Conservation (phyloP, 2,329 filamentous ascomycete species). For the Lasiodiplodia sp. region DNA sequence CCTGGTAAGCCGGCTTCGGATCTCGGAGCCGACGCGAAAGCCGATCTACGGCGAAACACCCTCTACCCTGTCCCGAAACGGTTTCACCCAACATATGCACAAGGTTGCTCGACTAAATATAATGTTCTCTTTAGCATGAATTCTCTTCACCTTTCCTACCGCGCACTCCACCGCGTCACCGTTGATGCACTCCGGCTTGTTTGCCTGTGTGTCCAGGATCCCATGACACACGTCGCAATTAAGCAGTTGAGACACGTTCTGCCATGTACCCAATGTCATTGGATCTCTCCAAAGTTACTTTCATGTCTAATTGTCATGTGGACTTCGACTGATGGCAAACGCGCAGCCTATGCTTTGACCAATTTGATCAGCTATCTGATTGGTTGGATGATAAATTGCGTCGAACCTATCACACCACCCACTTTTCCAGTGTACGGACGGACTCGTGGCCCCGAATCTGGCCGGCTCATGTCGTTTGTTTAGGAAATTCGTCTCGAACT, state of each 20-base stretch:
- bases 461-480: not conserved
- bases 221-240: not conserved
- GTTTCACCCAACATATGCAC: not conserved
- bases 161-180: not conserved
- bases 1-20: not conserved
- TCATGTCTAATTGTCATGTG: not conserved
- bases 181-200: not conserved
- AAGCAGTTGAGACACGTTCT: not conserved
- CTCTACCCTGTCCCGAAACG: not conserved
- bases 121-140: not conserved
- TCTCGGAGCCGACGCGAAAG: not conserved
- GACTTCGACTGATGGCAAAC: not conserved
- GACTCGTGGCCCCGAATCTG: not conserved
- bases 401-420: not conserved
- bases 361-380: not conserved
- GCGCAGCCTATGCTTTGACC: not conserved
- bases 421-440: not conserved
- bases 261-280: not conserved
- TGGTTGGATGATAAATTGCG: not conserved
- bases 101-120: not conserved
- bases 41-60: slow-evolving; percentile 1
- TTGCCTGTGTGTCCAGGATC: not conserved
- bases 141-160: not conserved
- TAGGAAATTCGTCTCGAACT: not conserved
- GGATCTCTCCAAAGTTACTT: not conserved